Evolutionary conservation across 2,329 filamentous ascomycete genomes (phyloP), one percentile per base, ranked within the genome.

Genomic region (Aspergillus tanneri): DNA sequence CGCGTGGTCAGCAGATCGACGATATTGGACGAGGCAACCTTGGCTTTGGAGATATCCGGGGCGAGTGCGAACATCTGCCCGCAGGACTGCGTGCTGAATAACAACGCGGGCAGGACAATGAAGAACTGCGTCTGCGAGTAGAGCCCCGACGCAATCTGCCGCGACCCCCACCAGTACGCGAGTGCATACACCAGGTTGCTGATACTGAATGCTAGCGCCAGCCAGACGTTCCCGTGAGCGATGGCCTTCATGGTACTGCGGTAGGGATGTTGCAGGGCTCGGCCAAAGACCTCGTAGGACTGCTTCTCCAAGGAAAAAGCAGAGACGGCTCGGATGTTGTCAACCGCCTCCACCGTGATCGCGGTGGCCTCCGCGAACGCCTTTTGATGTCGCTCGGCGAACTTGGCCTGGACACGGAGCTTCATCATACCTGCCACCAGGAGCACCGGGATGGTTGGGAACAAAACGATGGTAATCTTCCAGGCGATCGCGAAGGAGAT

Each of bases 131-230:
- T 78, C 30, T 83, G 81, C 39, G 79, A 79, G 56, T 86, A 86
- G 43, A 81, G 69, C 2, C 86, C 85, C 28, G 78, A 74, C 37
- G 83, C 78, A 51, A 90, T 87, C 55, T 83, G 80, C 56, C 79
- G 83, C 0, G 85, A 79, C 1, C 86, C 87, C 85, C 86, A 90
- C 85, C 86, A 91, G 68, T 89, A 90, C 0, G 86, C 84, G 47
- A 91, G 80, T 0, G 85, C 84, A 61, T 90, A 87, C 24, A 89
- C 80, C 43, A 88, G 75, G 59, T 85, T 86, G 28, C 82, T 79
- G 19, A 72, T 54, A 14, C 65, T 65, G 46, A 70, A 73, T 1
- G 71, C 66, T 30, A 72, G 55, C 1, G 74, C 73, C 37, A 74
- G 61, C 64, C 71, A 74, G 30, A 73, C 57, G 54, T 71, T 75